Evolutionary conservation across 345 rosid species (phyloP).

Genomic region (Boechera retrofracta): DNA sequence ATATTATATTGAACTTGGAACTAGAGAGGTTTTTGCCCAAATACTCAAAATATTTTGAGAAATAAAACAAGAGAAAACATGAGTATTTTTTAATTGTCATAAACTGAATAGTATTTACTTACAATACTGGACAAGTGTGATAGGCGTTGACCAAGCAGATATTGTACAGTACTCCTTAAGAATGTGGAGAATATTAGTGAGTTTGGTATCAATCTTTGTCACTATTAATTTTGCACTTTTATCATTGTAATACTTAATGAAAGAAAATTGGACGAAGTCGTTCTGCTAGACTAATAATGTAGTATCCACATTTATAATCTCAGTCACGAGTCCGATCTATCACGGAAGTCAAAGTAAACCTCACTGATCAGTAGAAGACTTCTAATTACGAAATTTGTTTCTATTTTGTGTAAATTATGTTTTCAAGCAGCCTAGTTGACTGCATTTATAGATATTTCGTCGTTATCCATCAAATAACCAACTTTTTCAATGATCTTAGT

Average conservation of each 20-base stretch:
- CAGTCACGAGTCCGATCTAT: constrained; percentile 18
- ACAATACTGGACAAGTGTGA: constrained; percentile 9
- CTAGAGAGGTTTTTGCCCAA: too few relatives aligned
- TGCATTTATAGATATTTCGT: constrained; percentile 38
- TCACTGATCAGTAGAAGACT: constrained; percentile 17
- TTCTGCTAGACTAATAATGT: constrained; percentile 35
- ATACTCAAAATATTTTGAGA: neutral
- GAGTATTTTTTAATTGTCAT: neutral
- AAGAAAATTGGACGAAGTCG: constrained; percentile 23
- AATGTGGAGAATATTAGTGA: constrained; percentile 6
- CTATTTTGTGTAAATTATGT: neutral
- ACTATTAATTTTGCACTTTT: constrained; percentile 30
- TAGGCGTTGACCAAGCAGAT: constrained; percentile 20
- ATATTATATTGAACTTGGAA: too few relatives aligned
- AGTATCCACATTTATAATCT: constrained; percentile 22
- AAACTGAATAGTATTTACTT: neutral
- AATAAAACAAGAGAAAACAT: too few relatives aligned
- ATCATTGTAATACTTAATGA: constrained; percentile 8
- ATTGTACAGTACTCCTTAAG: constrained; percentile 11
- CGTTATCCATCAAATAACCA: constrained; percentile 36
- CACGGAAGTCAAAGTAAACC: constrained; percentile 29
- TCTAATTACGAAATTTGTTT: neutral
- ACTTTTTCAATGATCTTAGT: constrained; percentile 4
- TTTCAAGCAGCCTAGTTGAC: constrained; percentile 39
- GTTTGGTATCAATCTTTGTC: constrained; percentile 43